A percentile compares a stretch with the other conserved stretches of the same genome.
Conservation (phyloP, 768 basidiomycete genomes). For the Tulasnella sp. region DNA sequence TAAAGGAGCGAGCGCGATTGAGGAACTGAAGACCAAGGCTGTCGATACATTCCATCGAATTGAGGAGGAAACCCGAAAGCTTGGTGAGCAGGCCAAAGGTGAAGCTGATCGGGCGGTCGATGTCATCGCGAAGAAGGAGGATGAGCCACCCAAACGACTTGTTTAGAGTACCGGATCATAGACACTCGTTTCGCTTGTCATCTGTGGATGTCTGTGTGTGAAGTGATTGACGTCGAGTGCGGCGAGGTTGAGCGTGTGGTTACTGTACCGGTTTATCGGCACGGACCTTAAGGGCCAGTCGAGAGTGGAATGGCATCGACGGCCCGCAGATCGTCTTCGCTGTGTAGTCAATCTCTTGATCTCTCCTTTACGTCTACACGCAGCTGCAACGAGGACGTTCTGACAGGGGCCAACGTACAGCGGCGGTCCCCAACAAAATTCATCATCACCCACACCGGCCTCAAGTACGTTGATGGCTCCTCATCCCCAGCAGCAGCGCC, state of each 20-base stretch:
- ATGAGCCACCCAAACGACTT: conserved; percentile 1
- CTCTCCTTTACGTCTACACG: not conserved
- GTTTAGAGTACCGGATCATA: not conserved
- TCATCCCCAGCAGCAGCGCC: conserved; percentile 1
- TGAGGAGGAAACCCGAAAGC: conserved; percentile 1
- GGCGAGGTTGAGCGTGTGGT: not conserved
- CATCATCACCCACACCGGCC: not conserved
- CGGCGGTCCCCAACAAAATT: not conserved
- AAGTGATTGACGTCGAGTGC: not conserved
- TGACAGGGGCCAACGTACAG: not conserved
- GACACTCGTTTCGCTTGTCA: not conserved
- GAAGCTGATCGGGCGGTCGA: not conserved
- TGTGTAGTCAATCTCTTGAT: not conserved
- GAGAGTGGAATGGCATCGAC: not conserved
- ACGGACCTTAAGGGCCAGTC: not conserved
- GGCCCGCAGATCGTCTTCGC: not conserved
- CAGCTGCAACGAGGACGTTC: not conserved
- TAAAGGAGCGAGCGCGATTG: not conserved
- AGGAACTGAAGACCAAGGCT: not conserved
- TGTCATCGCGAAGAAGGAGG: not conserved
- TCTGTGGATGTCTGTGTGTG: not conserved
- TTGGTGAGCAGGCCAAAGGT: not conserved
- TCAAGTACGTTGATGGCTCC: conserved; percentile 1
- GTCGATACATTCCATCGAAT: not conserved
- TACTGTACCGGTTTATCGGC: not conserved